Conservation (phyloP, 371 early-diverging fungal species). For the Blakeslea trispora region DNA sequence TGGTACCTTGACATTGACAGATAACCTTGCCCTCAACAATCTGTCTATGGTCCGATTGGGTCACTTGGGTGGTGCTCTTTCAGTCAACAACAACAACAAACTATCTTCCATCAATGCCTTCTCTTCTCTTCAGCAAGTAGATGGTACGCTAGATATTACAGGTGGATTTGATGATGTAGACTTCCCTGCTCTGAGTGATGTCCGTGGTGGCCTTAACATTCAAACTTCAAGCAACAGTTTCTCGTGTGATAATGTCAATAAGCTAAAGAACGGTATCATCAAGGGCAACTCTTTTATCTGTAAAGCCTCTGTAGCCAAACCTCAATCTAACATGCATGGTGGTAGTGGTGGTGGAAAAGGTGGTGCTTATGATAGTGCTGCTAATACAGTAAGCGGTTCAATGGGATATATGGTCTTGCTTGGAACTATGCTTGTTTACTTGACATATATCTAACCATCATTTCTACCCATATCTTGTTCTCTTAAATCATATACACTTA, state of each 20-base stretch:
- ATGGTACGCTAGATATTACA: slow-evolving; percentile 54
- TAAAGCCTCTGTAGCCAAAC: slow-evolving; percentile 31
- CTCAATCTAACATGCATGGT: slow-evolving; percentile 27
- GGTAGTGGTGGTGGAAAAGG: slow-evolving; percentile 14
- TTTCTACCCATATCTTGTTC: too few relatives aligned
- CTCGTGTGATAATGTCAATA: slow-evolving; percentile 33
- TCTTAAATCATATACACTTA: too few relatives aligned
- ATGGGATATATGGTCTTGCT: not conserved
- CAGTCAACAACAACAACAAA: slow-evolving; percentile 49
- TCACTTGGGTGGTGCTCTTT: slow-evolving; percentile 56
- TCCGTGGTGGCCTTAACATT: slow-evolving; percentile 47
- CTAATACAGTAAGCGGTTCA: not conserved
- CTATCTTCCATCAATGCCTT: slow-evolving; percentile 46
- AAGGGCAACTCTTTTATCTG: slow-evolving; percentile 41
- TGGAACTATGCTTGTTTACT: not conserved
- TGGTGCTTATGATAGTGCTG: slow-evolving; percentile 10
- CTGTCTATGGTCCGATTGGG: slow-evolving; percentile 45
- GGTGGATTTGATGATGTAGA: slow-evolving; percentile 51
- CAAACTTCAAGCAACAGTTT: slow-evolving; percentile 43
- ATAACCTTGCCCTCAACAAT: slow-evolving; percentile 46
- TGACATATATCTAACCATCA: slow-evolving; percentile 2
- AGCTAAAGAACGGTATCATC: slow-evolving; percentile 36
- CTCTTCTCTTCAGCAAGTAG: slow-evolving; percentile 48
- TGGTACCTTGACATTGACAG: slow-evolving; percentile 52
- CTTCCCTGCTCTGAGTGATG: slow-evolving; percentile 44